Conservation (phyloP, 495 filamentous ascomycete genomes). For the Penicillium salamii region DNA sequence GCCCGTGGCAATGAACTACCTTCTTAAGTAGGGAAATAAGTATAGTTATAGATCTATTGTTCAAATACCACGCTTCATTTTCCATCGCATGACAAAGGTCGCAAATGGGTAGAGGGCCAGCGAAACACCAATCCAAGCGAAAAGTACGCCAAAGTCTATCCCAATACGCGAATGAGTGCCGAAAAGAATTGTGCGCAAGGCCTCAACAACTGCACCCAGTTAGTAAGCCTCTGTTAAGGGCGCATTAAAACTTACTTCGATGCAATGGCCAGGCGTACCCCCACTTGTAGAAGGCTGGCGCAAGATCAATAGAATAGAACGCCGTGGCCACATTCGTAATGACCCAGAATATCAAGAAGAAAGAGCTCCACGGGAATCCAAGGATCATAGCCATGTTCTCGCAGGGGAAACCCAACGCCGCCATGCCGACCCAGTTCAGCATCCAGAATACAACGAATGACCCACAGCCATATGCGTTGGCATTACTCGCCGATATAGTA, state of each 20-base stretch:
- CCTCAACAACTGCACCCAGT: conserved; percentile 53
- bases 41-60: too few relatives aligned
- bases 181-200: conserved; percentile 60
- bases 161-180: conserved; percentile 61
- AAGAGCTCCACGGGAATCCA: conserved; percentile 62
- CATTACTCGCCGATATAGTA: conserved; percentile 40
- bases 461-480: conserved; percentile 58
- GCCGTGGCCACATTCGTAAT: conserved; percentile 65
- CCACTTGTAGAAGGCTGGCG: conserved; percentile 61
- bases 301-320: conserved; percentile 62
- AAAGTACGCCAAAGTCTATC: conserved; percentile 61
- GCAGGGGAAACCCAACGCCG: conserved; percentile 62
- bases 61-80: conserved; percentile 37
- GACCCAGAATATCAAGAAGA: conserved; percentile 77
- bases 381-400: conserved; percentile 73
- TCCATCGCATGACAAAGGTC: conserved; percentile 58
- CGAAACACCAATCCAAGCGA: conserved; percentile 58
- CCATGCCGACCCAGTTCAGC: conserved; percentile 71
- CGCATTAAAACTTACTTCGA: conserved; percentile 42
- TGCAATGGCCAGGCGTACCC: conserved; percentile 75
- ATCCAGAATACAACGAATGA: conserved; percentile 73
- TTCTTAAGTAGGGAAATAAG: too few relatives aligned
- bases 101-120: conserved; percentile 59
- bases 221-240: too few relatives aligned
- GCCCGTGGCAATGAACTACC: too few relatives aligned